These are phyloP conservation scores for Dendrobium chrysotoxum DNA, from an alignment of 106 monocot species.

Conservation along the genomic window DNA sequence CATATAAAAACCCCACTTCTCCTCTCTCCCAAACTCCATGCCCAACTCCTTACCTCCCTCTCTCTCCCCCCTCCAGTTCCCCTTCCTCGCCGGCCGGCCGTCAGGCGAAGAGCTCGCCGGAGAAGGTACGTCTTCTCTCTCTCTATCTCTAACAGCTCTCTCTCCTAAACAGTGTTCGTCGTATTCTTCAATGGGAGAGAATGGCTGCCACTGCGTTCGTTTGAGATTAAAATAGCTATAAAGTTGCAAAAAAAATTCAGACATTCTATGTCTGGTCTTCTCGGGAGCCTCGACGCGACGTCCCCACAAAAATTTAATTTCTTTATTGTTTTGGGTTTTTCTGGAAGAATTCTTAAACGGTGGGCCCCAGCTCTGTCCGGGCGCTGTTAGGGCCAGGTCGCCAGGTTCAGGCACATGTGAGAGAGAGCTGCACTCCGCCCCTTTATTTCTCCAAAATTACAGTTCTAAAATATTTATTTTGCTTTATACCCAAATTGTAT, in stretches of 20 bases:
- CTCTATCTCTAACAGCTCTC: background rate
- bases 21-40: too few relatives aligned
- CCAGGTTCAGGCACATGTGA: too few relatives aligned
- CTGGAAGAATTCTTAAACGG: background rate
- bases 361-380: background rate
- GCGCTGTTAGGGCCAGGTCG: background rate
- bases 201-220: background rate
- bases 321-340: background rate
- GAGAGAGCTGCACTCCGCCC: too few relatives aligned
- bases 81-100: background rate
- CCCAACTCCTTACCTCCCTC: background rate
- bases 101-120: background rate
- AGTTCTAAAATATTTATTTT: too few relatives aligned
- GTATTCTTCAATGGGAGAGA: background rate
- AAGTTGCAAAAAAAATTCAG: background rate
- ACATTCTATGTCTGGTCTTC: background rate
- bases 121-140: background rate
- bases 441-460: too few relatives aligned
- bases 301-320: background rate
- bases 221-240: too few relatives aligned
- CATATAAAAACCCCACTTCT: background rate
- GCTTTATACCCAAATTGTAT: too few relatives aligned
- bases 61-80: background rate
- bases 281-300: background rate
- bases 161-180: background rate